Percentiles rank a stretch among this genome's conserved stretches.
These are phyloP conservation scores for Ilyonectria robusta DNA, from an alignment of 2,329 filamentous ascomycete genomes.

Conservation along the genomic window DNA sequence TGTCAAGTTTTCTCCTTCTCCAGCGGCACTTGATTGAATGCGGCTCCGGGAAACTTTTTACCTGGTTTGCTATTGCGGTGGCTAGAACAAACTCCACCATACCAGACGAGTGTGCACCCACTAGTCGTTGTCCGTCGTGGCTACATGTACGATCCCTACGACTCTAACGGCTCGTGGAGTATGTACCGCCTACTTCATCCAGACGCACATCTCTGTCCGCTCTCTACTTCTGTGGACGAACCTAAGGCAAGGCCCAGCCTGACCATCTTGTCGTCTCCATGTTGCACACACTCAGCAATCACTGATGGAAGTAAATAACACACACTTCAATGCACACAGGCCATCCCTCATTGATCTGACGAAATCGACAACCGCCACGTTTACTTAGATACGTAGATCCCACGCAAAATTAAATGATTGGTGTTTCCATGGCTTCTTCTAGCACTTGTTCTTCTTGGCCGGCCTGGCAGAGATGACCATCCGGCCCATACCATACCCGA, in stretches of 20 bases:
- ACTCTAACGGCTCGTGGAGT: neutral
- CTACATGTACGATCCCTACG: neutral
- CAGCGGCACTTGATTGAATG: neutral
- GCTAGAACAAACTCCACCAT: conserved; percentile 11
- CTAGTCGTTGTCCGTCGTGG: neutral
- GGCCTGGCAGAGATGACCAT: neutral
- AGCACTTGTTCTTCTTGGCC: neutral
- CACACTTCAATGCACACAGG: too few species aligned
- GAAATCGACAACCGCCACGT: neutral
- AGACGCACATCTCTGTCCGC: neutral
- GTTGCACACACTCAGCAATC: neutral
- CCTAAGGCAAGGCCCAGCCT: neutral
- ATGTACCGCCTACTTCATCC: neutral
- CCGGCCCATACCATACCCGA: neutral
- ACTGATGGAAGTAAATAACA: neutral
- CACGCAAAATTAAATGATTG: neutral
- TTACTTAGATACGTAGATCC: neutral
- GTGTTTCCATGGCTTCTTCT: conserved; percentile 1
- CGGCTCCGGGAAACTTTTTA: neutral
- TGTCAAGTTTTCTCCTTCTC: neutral
- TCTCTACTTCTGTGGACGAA: neutral
- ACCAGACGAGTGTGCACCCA: conserved; percentile 3
- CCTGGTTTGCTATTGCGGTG: neutral
- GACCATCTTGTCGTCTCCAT: neutral
- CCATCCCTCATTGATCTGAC: neutral